Percentiles rank a stretch among this genome's conserved stretches.
These are phyloP conservation scores for Calocera cornea DNA, from an alignment of 768 basidiomycete species.

Conservation along the genomic window DNA sequence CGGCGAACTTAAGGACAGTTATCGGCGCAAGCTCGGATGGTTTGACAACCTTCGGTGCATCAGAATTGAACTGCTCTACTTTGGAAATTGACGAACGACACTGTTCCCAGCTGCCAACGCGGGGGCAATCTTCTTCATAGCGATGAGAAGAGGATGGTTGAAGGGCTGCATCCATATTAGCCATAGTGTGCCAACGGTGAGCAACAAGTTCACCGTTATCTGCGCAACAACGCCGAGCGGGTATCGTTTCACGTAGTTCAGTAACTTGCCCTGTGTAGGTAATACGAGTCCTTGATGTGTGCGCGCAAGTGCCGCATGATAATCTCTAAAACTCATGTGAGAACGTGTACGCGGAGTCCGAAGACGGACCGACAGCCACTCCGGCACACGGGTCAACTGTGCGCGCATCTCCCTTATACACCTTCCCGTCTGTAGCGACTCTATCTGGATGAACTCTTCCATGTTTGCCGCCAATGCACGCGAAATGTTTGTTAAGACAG, in stretches of 20 bases:
- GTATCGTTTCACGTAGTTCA: constrained; percentile 67
- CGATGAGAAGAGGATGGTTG: constrained; percentile 81
- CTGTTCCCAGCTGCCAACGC: constrained; percentile 76
- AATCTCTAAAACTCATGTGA: constrained; percentile 37
- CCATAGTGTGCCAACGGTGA: not conserved
- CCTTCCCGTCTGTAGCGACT: constrained; percentile 64
- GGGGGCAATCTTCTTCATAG: constrained; percentile 76
- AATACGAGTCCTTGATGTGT: constrained; percentile 56
- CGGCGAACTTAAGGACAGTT: constrained; percentile 62
- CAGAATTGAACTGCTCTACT: not conserved
- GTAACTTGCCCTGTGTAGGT: constrained; percentile 63
- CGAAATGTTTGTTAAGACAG: constrained; percentile 51
- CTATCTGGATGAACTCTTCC: constrained; percentile 46
- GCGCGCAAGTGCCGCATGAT: constrained; percentile 59
- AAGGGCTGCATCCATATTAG: constrained; percentile 43
- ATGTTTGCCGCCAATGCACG: constrained; percentile 43
- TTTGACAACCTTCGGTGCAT: constrained; percentile 8
- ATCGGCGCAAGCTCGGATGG: constrained; percentile 49
- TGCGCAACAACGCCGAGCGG: constrained; percentile 84
- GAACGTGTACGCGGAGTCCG: constrained; percentile 3
- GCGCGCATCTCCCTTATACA: constrained; percentile 73
- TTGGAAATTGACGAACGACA: constrained; percentile 32
- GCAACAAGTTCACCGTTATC: constrained; percentile 45
- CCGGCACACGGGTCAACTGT: constrained; percentile 63
- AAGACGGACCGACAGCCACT: constrained; percentile 57